Base-by-base conservation (phyloP, 2,329 filamentous ascomycete genomes). In the Diplodia mutila region DNA sequence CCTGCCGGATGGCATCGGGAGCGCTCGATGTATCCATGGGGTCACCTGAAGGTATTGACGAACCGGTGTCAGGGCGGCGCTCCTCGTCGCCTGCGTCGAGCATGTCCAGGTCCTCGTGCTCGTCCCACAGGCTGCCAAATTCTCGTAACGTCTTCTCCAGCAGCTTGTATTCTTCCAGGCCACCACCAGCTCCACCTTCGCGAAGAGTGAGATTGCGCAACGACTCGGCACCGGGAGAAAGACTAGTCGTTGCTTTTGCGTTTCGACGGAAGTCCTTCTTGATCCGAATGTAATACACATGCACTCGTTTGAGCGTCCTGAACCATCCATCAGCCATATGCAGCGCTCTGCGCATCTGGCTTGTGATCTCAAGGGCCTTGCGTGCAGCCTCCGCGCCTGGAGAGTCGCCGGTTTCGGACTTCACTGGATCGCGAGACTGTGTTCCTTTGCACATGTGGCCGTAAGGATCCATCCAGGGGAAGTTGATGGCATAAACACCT, bases 381-480 rank as follows among this genome's bases (percentile, higher is more conserved):
- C 80, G 81, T 0, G 85, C 85, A 0, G 84, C 81, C 23, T 82
- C 79, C 2, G 79, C 75, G 9, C 77, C 78, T 12, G 61, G 48
- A 18, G 61, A 61, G 55, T 69, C 67, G 52, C 59, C 54, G 14
- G 32, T 61, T 27, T 57, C 67, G 23, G 61, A 39, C 21, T 54
- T 68, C 27, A 67, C 71, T 23, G 55, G 23, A 27, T 75, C 69
- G 25, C 71, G 66, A 34, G 54, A 63, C 25, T 67, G 67, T 42
- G 66, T 67, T 8, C 25, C 61, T 37, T 53, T 63, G 68, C 81
- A 80, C 72, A 91, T 85, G 73, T 86, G 85, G 3, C 81, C 78
- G 12, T 85, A 79, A 1, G 80, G 81, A 71, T 92, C 90, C 87
- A 92, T 91, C 67, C 86, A 84, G 0, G 88, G 88, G 67, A 92